phyloP scores from a whole-genome alignment of 768 basidiomycete species.

The Suillus variegatus region DNA sequence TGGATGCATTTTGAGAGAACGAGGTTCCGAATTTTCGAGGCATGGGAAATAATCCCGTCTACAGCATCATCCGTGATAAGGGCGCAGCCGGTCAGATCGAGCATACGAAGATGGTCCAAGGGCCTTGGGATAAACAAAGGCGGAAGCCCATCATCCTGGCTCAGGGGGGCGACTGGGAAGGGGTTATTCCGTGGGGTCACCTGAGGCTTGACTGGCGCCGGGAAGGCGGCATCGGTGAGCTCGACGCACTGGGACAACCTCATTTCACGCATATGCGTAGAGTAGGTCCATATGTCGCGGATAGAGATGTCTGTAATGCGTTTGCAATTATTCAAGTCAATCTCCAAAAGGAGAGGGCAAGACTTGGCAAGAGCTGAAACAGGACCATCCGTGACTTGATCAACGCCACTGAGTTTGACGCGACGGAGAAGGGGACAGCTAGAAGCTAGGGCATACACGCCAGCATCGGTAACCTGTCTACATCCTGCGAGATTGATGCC shows the following conservation, averaged over 20 bases:
- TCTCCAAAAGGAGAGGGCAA: conserved; percentile 88
- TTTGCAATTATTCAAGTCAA: conserved; percentile 87
- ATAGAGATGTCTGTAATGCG: conserved; percentile 75
- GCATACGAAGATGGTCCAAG: conserved; percentile 87
- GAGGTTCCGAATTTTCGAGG: conserved; percentile 82
- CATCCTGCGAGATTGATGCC: conserved; percentile 92
- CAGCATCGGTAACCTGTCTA: conserved; percentile 74
- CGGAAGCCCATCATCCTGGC: conserved; percentile 47
- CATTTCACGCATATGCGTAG: conserved; percentile 87
- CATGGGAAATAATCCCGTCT: conserved; percentile 78
- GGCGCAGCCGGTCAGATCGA: conserved; percentile 88
- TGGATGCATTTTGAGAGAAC: conserved; percentile 82
- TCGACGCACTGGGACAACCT: conserved; percentile 76
- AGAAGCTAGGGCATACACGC: conserved; percentile 72
- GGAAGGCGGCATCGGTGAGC: conserved; percentile 86
- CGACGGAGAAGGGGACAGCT: conserved; percentile 80
- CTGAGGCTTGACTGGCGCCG: conserved; percentile 54
- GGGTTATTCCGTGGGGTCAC: conserved; percentile 36
- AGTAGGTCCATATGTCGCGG: conserved; percentile 82
- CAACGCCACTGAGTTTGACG: conserved; percentile 84
- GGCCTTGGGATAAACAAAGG: conserved; percentile 65
- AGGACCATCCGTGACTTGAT: conserved; percentile 71
- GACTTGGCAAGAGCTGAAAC: conserved; percentile 74
- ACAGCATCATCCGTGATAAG: conserved; percentile 82
- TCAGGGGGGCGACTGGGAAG: conserved; percentile 39